These are phyloP conservation scores for Penicillium paradoxum DNA, from an alignment of 495 filamentous ascomycete genomes.

Conservation along the genomic window DNA sequence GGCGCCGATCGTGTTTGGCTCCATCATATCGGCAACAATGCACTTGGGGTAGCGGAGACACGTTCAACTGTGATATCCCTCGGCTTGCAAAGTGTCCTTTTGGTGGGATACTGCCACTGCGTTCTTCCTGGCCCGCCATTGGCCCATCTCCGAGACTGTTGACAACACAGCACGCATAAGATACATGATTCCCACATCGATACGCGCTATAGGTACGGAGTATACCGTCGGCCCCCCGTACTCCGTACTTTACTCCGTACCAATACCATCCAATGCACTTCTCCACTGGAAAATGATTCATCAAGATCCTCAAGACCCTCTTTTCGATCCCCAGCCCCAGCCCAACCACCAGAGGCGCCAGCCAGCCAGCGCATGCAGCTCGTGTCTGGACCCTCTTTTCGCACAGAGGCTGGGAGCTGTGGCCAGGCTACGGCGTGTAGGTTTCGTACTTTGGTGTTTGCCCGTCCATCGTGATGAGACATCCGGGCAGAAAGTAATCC, in stretches of 20 bases:
- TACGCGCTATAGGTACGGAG: background rate
- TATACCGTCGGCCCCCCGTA: too few relatives aligned
- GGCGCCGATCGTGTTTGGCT: conserved; percentile 13
- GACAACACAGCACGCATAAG: background rate
- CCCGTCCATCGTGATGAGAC: background rate
- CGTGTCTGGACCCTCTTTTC: conserved; percentile 4
- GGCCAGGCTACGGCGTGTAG: background rate
- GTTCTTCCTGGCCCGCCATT: background rate
- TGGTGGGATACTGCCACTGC: background rate
- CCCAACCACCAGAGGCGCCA: conserved; percentile 2
- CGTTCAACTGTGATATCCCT: background rate
- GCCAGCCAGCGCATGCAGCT: conserved; percentile 5
- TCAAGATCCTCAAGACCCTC: conserved; percentile 3
- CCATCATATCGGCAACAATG: conserved; percentile 1
- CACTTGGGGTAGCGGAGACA: conserved; percentile 1
- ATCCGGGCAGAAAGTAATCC: background rate
- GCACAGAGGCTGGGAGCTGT: conserved; percentile 3
- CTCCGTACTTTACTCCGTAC: background rate
- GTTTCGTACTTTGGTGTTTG: background rate
- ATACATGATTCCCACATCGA: background rate
- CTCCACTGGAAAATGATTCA: conserved; percentile 7
- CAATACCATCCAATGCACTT: background rate
- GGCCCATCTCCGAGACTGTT: background rate
- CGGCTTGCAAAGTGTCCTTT: background rate
- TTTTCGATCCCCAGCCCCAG: conserved; percentile 3